Conservation (phyloP, 768 basidiomycete species). For the Xanthoconium purpureum region DNA sequence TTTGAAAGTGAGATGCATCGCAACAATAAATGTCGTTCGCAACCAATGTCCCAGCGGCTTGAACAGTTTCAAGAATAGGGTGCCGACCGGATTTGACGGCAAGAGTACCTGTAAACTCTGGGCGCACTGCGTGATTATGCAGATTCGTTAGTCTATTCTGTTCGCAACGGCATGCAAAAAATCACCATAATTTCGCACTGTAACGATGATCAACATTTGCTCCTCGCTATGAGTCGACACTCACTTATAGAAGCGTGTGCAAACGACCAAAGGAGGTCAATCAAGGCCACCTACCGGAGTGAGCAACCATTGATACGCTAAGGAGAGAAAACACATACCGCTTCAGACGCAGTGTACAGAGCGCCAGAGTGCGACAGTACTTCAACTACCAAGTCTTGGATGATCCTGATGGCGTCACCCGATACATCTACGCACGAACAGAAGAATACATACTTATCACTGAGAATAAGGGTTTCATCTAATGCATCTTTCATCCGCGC, state of each 20-base stretch:
- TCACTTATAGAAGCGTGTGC: conserved; percentile 78
- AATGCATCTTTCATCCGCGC: conserved; percentile 86
- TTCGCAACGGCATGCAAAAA: neutral
- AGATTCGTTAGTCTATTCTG: neutral
- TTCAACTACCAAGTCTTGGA: conserved; percentile 70
- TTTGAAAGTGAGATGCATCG: conserved; percentile 81
- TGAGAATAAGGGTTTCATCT: conserved; percentile 85
- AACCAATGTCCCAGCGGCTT: conserved; percentile 66
- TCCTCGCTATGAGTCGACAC: conserved; percentile 22
- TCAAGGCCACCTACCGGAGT: conserved; percentile 62
- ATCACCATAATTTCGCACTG: conserved; percentile 53
- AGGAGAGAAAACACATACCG: conserved; percentile 40
- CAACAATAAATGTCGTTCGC: conserved; percentile 91
- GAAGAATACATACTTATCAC: conserved; percentile 56
- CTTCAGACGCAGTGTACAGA: conserved; percentile 89
- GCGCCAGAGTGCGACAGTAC: conserved; percentile 72
- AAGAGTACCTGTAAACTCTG: conserved; percentile 86
- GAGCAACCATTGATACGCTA: neutral
- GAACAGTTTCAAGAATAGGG: conserved; percentile 77
- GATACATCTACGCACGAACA: neutral
- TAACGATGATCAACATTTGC: neutral
- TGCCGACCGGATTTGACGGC: conserved; percentile 89
- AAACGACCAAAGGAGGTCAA: conserved; percentile 91
- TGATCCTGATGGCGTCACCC: conserved; percentile 49
- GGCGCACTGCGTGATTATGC: conserved; percentile 56